Base-by-base conservation (phyloP, 2,329 filamentous ascomycete species). In the Botrytis medusae region DNA sequence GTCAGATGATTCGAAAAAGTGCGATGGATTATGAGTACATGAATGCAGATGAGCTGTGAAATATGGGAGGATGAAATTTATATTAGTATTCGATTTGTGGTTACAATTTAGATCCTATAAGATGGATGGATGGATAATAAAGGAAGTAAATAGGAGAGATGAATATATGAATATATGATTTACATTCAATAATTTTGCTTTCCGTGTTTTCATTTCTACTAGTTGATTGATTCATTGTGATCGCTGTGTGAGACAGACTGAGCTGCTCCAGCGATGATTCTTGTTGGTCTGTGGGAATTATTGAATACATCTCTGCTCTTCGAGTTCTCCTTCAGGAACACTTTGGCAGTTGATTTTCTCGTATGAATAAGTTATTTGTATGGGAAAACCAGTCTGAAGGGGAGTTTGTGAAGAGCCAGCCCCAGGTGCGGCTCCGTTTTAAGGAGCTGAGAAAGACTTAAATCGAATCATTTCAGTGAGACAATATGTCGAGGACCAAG, bases 61-160 rank as follows among this genome's bases (percentile, higher is more conserved):
- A 51, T 51, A 51, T 67, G 46, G 46, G 63, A 51, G 61, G 61
- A 63, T 42, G 60, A 42, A 44, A 63, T 63, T n/a, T 16, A 37
- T 48, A 67, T 67, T 37, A n/a, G 1, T 40, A 51, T 37, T 64
- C 14, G 22, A 29, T 40, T 67, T 51, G 44, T 25, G 32, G 20
- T 7, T 10, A 48, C 29, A n/a, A 32, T 65, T 48, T 37, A 8
- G 18, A 12, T 29, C 29, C 22, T 32, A 29, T 22, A 9, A n/a
- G 25, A 29, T n/a, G 37, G 37, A 37, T 46, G 14, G 20, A 22
- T 32, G 4, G 37, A 32, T 22, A 10, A 29, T 46, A 14, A 18
- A 6, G 29, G 16, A 29, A 42, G n/a, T 46, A 46, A 34, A 46
- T 64, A 29, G 18, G 18, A 32, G 25, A 32, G 40, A 46, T 64